Base-by-base conservation (phyloP, 305 asterid species). In the Fraxinus albicans region DNA sequence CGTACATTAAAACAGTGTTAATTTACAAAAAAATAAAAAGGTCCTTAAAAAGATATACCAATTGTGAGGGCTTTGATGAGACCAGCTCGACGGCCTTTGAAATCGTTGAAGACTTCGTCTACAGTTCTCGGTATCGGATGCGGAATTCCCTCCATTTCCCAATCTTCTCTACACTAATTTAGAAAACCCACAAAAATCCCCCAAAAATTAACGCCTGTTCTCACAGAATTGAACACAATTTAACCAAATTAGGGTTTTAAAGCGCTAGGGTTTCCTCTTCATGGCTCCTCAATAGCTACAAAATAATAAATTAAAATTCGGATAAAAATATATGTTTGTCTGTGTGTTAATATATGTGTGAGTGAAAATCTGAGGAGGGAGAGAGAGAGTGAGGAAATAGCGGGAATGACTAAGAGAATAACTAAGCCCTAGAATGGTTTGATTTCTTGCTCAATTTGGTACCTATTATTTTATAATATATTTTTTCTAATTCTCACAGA, bases 31-130 rank as follows among this genome's bases (percentile, higher is more conserved):
- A 9, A 55, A 67, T n/a, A 2, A 70, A 79, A 44, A 42, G 21
- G 23, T 5, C 40, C 40, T 70, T 70, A 31, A 47, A 25, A 21
- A 31, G 44, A 47, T 19, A 47, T 78, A 94, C 98, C 98, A 47
- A 81, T 31, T 12, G 98, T 90, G n/a, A 94, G 97, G 79, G 98
- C 98, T 88, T 90, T 94, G 75, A 94, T 89, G 83, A 94, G 88
- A 80, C 92, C 97, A 88, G 89, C 86, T 70, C 98, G 75, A 3
- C 97, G 91, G 50, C 95, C 97, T 82, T 85, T 89, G 87, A 92
- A 93, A 89, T 94, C 98, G 81, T 65, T 86, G 90, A 90, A 94
- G 77, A 94, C 95, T 81, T 93, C 98, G 63, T 92, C 98, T 6
- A 93, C 95, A 77, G 94, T 92, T 83, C 91, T 91, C 33, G 96